Conservation (phyloP, 2,329 filamentous ascomycete species). For the Aureobasidium pullulans region DNA sequence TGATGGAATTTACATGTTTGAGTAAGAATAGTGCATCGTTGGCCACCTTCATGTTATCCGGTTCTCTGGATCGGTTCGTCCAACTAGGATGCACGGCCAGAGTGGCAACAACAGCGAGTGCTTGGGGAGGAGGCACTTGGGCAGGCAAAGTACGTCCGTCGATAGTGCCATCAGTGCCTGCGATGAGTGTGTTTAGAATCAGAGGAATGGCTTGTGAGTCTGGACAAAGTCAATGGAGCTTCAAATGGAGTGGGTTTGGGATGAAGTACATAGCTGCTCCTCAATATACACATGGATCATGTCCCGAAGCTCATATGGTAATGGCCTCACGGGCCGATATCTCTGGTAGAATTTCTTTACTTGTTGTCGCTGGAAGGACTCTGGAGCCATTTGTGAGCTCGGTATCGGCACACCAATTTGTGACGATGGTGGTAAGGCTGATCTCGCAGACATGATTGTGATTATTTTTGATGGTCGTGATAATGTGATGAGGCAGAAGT, state of each 20-base stretch:
- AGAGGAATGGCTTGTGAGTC: constrained; percentile 40
- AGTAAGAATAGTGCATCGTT: constrained; percentile 64
- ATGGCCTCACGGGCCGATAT: constrained; percentile 36
- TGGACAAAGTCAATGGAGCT: background rate
- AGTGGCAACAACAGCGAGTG: constrained; percentile 71
- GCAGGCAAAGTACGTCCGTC: constrained; percentile 39
- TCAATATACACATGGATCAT: constrained; percentile 68
- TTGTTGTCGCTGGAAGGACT: background rate
- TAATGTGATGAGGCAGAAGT: background rate
- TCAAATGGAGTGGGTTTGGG: too few relatives aligned
- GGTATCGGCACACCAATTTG: background rate
- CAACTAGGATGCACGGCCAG: constrained; percentile 73
- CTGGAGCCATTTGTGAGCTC: background rate
- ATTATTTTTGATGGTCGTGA: background rate
- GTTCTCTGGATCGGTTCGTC: constrained; percentile 62
- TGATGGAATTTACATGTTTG: constrained; percentile 54
- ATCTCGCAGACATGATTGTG: background rate
- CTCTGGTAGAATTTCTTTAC: background rate
- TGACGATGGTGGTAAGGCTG: background rate
- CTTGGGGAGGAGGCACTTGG: constrained; percentile 60
- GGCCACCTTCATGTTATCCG: constrained; percentile 55
- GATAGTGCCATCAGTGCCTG: constrained; percentile 34
- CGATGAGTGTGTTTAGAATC: constrained; percentile 54
- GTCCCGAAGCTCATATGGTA: constrained; percentile 58
- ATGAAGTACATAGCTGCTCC: constrained; percentile 58